Evolutionary conservation across 2,329 filamentous ascomycete species (phyloP), one percentile per base, ranked within the genome.

Genomic region (Massarina eburnea): DNA sequence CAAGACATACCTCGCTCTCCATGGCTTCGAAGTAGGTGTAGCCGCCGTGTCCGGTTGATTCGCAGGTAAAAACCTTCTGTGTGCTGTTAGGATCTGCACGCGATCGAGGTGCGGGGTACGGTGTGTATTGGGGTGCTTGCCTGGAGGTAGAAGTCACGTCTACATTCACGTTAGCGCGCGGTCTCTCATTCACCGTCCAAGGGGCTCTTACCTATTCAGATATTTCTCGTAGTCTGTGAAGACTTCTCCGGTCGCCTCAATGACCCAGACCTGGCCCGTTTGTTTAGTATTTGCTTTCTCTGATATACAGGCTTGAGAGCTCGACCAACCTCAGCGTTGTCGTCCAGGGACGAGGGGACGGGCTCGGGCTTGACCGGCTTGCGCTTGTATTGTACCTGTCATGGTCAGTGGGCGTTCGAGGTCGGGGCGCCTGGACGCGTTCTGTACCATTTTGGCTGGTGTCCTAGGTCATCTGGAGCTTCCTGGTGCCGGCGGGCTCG

Each of bases 111-210:
- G n/a, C 24, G 18, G 9, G 20, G 14, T 29, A 10, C 6, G 33
- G 29, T 10, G 39, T 12, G 26, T 20, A 22, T 17, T 39, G 46
- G 32, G 29, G 42, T 20, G 63, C 80, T 61, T 76, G 89, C 89
- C 82, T 95, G 89, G 59, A 88, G 91, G 69, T 96, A 96, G 67
- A 95, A 96, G 68, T 96, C 91, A 80, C 91, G 86, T 48, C 90
- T 95, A 58, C 21, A 43, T 39, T 51, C 35, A 22, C 35, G 42
- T 57, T 49, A 64, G 65, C 47, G 43, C 55, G 39, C 17, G 45
- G 32, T 18, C 39, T 22, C 26, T 30, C 7, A 12, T 33, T 37
- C 34, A 15, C 17, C 32, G 32, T 9, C 26, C 19, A 20, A 12
- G 20, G 19, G 39, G 47, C 52, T 66, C 85, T 68, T 78, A 92